Percentiles rank a stretch among this genome's conserved stretches.
phyloP scores from a whole-genome alignment of 306 rosid genomes.

The Pterocarpus macrocarpus region DNA sequence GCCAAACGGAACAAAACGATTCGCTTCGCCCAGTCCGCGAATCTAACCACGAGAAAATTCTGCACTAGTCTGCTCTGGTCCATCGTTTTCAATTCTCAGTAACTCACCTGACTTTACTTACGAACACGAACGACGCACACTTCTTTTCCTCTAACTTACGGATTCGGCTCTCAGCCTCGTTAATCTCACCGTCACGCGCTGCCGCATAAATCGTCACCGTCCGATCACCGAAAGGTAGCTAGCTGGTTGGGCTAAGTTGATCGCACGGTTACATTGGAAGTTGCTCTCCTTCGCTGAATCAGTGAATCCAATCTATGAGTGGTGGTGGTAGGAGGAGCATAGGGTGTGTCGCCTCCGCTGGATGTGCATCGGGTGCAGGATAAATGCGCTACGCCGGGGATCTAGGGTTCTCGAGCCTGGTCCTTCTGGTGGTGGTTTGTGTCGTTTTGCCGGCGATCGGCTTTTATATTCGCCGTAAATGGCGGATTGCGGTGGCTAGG shows the following conservation, averaged over 20 bases:
- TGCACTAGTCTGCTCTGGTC: background rate
- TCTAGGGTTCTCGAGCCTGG: conserved; percentile 86
- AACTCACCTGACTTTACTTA: background rate
- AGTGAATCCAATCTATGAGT: conserved; percentile 51
- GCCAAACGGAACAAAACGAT: conserved; percentile 32
- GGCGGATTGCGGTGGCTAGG: conserved; percentile 70
- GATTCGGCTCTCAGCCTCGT: background rate
- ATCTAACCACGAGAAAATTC: conserved; percentile 41
- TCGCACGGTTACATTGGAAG: background rate
- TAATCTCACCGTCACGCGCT: conserved; percentile 36
- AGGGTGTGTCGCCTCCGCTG: conserved; percentile 53
- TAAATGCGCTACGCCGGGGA: conserved; percentile 83
- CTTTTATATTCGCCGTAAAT: conserved; percentile 66
- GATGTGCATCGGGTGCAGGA: conserved; percentile 65
- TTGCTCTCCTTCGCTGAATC: background rate
- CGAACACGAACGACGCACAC: background rate
- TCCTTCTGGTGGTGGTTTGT: conserved; percentile 61
- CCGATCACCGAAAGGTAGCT: background rate
- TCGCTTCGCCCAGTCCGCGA: conserved; percentile 43
- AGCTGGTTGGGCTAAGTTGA: background rate
- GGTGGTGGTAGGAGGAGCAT: conserved; percentile 57
- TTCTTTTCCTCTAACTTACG: background rate
- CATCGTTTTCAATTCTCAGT: conserved; percentile 38
- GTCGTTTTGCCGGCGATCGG: conserved; percentile 63
- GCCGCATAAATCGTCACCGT: conserved; percentile 29